Conservation (phyloP, 768 basidiomycete genomes). For the Podaxis sp. region DNA sequence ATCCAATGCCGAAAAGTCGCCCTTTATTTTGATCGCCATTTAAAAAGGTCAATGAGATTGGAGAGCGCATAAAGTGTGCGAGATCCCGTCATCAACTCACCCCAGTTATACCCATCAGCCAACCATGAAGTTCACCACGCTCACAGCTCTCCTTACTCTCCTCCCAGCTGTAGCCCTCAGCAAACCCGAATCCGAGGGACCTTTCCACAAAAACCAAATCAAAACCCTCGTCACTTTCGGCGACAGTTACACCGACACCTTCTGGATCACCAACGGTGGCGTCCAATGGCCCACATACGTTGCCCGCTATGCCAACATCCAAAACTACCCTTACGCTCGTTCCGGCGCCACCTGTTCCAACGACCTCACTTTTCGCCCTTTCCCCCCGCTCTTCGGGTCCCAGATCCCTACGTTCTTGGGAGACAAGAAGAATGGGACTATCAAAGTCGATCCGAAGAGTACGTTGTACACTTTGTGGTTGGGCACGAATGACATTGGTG, state of each 20-base stretch:
- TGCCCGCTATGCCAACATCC: constrained; percentile 50
- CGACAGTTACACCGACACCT: constrained; percentile 62
- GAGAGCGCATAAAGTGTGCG: neutral
- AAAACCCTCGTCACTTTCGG: constrained; percentile 69
- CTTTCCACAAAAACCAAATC: constrained; percentile 40
- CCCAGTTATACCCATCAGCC: neutral
- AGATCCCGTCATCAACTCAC: neutral
- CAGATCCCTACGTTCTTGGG: constrained; percentile 55
- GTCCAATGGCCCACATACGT: constrained; percentile 63
- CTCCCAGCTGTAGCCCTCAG: neutral
- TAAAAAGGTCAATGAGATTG: neutral
- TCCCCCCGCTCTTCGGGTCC: constrained; percentile 57
- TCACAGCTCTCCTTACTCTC: neutral
- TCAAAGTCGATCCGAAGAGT: constrained; percentile 39
- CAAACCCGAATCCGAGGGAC: neutral
- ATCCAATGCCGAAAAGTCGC: neutral
- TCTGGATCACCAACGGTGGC: constrained; percentile 37
- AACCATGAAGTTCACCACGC: constrained; percentile 4
- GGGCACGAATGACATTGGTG: constrained; percentile 66
- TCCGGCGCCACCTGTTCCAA: constrained; percentile 70
- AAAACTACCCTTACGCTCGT: constrained; percentile 56
- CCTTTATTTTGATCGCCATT: neutral
- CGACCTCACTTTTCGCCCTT: constrained; percentile 54
- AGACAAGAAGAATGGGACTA: constrained; percentile 40
- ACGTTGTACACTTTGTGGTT: constrained; percentile 71